Percentiles rank a stretch among this genome's conserved stretches.
Evolutionary conservation across 2,329 filamentous ascomycete species (phyloP).

Genomic region (Hymenoscyphus repandus): DNA sequence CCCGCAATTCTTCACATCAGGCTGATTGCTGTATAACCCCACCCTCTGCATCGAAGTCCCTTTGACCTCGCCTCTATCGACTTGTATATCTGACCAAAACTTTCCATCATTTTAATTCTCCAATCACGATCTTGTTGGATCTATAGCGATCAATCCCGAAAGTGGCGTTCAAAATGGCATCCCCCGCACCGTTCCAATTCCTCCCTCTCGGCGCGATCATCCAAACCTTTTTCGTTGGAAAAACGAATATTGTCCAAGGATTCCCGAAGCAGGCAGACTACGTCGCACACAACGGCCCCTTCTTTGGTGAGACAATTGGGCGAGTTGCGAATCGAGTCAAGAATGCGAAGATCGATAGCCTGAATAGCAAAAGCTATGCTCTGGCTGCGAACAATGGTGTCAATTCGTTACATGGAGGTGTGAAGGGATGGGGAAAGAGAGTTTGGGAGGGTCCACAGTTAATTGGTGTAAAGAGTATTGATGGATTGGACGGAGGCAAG

Average conservation of each 20-base stretch:
- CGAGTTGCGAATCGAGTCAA: constrained; percentile 77
- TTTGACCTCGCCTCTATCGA: no score
- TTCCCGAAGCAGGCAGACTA: constrained; percentile 76
- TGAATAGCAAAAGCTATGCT: constrained; percentile 68
- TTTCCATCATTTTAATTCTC: no score
- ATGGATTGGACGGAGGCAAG: constrained; percentile 54
- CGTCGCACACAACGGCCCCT: constrained; percentile 66
- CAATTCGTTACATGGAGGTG: constrained; percentile 71
- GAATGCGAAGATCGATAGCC: constrained; percentile 60
- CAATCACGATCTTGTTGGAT: no score
- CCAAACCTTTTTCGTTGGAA: constrained; percentile 72
- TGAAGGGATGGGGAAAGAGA: constrained; percentile 74
- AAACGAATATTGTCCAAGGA: constrained; percentile 80
- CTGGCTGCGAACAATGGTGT: constrained; percentile 71
- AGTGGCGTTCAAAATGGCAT: not conserved
- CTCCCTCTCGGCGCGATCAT: constrained; percentile 74
- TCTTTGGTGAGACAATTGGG: constrained; percentile 92
- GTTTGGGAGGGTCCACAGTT: constrained; percentile 67
- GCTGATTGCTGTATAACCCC: no score
- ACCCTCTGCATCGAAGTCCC: no score
- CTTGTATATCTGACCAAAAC: no score
- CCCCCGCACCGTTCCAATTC: constrained; percentile 49
- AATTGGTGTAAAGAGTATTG: constrained; percentile 46
- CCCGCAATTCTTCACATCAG: no score
- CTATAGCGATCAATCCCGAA: no score